These are phyloP conservation scores for Anisodus tanguticus DNA, from an alignment of 257 asterid genomes.

Conservation along the genomic window DNA sequence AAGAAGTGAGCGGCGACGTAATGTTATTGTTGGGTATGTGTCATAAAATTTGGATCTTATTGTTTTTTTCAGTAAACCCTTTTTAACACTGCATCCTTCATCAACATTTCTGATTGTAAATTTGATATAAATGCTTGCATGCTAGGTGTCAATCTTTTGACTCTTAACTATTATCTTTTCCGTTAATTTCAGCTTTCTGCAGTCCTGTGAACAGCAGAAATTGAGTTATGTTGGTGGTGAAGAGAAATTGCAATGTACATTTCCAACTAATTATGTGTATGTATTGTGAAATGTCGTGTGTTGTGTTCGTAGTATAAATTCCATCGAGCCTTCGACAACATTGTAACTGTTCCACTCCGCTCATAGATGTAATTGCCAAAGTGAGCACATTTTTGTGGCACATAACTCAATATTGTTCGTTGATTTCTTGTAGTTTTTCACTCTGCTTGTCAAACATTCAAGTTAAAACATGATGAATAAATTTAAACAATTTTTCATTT, in stretches of 20 bases:
- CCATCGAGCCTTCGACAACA: background rate
- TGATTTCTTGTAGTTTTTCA: background rate
- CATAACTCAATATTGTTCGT: background rate
- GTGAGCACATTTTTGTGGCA: background rate
- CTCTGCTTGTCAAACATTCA: background rate
- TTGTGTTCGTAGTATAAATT: background rate
- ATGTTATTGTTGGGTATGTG: conserved; percentile 67
- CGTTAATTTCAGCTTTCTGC: background rate
- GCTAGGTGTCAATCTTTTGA: background rate
- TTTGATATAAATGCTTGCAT: background rate
- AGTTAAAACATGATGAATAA: background rate
- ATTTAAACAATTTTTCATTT: background rate
- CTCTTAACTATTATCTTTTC: background rate
- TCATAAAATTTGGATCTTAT: background rate
- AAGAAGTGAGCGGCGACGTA: conserved; percentile 45
- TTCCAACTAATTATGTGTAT: background rate
- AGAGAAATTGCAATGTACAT: background rate
- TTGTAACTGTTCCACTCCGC: background rate
- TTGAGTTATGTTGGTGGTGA: background rate
- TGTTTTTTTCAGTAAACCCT: background rate
- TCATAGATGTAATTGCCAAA: background rate
- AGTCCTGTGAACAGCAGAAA: background rate
- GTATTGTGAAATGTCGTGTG: background rate
- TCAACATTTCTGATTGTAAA: conserved; percentile 6
- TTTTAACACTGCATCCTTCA: background rate